phyloP scores from a whole-genome alignment of 2,329 filamentous ascomycete species.

The Fusarium coicis region DNA sequence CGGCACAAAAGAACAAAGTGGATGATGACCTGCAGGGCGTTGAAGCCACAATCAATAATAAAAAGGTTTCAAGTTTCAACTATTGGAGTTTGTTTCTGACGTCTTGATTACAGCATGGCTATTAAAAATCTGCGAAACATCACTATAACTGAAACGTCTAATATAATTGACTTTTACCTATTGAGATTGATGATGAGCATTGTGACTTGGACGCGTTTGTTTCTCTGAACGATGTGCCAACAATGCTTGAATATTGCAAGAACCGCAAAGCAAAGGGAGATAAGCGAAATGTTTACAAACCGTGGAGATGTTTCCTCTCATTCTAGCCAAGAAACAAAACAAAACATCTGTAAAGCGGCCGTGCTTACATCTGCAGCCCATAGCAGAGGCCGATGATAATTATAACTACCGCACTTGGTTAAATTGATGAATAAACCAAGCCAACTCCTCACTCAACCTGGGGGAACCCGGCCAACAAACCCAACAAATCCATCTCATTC shows the following conservation, averaged over 20 bases:
- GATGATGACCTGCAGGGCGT: constrained; percentile 4
- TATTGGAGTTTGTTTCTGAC: background rate
- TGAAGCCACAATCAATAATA: constrained; percentile 20
- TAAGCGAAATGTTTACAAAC: background rate
- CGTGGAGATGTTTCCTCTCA: background rate
- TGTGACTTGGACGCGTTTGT: background rate
- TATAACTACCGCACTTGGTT: background rate
- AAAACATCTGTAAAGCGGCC: background rate
- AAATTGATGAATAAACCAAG: background rate
- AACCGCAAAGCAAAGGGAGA: background rate
- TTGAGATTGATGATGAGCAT: no score
- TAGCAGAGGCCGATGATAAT: background rate
- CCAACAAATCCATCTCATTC: background rate
- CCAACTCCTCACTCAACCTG: background rate
- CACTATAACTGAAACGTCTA: background rate
- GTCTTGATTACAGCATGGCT: background rate
- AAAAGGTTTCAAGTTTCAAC: background rate
- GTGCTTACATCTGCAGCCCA: constrained; percentile 1
- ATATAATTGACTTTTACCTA: background rate
- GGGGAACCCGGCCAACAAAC: constrained; percentile 4
- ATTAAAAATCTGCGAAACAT: background rate
- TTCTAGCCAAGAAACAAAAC: constrained; percentile 21
- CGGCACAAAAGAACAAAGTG: background rate
- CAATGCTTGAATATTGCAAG: background rate
- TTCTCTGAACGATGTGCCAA: background rate